phyloP scores from a whole-genome alignment of 768 basidiomycete genomes.

The Podaxis sp. region DNA sequence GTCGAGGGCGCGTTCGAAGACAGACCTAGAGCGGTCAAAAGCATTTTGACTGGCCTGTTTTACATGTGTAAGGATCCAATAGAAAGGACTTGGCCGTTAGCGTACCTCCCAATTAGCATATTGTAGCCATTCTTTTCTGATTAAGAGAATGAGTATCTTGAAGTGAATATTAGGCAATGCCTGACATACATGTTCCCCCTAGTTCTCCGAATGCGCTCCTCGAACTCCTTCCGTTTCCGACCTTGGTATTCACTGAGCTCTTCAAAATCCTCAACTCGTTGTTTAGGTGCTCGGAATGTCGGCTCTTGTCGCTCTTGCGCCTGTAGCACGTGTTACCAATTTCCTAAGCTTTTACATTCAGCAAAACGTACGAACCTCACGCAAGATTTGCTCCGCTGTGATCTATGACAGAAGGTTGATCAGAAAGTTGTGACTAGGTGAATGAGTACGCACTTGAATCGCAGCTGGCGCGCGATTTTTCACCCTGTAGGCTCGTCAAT shows the following conservation, averaged over 20 bases:
- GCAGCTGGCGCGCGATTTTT: constrained; percentile 97
- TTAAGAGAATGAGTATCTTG: constrained; percentile 1
- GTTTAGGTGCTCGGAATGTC: constrained; percentile 87
- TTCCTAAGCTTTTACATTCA: background rate
- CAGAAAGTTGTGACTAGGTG: background rate
- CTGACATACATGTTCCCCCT: constrained; percentile 72
- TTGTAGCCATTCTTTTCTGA: constrained; percentile 83
- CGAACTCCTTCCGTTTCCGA: constrained; percentile 90
- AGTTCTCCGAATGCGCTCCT: constrained; percentile 81
- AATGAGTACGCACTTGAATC: constrained; percentile 64
- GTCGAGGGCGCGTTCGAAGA: constrained; percentile 96
- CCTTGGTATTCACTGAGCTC: constrained; percentile 86
- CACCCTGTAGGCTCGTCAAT: constrained; percentile 50
- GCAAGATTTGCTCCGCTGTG: constrained; percentile 95
- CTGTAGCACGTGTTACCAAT: constrained; percentile 34
- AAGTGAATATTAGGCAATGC: background rate
- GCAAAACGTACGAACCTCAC: constrained; percentile 60
- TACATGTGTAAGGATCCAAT: background rate
- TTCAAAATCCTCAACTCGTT: constrained; percentile 95
- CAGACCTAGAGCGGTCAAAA: constrained; percentile 90
- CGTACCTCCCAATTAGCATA: constrained; percentile 85
- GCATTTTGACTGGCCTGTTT: constrained; percentile 92
- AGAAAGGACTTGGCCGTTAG: constrained; percentile 9
- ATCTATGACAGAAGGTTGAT: constrained; percentile 53
- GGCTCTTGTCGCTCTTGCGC: constrained; percentile 98